Conservation (phyloP, 176 grass and related monocot species). For the Eleusine coracana region DNA sequence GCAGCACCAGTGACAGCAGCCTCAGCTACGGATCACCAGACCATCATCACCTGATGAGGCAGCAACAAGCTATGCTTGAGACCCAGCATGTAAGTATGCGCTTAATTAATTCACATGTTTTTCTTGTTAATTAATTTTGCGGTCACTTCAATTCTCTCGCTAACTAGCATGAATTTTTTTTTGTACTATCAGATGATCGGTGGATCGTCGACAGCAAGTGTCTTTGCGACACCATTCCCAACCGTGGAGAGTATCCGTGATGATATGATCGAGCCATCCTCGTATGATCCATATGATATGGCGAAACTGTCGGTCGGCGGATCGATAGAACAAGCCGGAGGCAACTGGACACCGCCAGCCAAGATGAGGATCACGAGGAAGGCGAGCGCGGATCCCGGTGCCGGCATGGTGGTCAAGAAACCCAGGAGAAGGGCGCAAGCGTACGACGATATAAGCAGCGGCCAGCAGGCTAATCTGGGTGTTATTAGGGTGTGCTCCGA, state of each 20-base stretch:
- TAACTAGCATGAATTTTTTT: constrained; percentile 25
- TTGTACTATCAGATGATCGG: constrained; percentile 49
- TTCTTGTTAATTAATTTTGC: constrained; percentile 1
- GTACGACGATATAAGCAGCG: constrained; percentile 39
- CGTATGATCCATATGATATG: constrained; percentile 50
- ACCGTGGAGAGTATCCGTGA: constrained; percentile 62
- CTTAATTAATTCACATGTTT: neutral
- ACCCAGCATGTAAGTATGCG: constrained; percentile 39
- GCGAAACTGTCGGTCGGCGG: constrained; percentile 33
- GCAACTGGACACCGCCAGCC: constrained; percentile 58
- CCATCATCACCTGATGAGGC: constrained; percentile 47
- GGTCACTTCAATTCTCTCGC: neutral
- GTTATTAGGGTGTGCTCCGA: constrained; percentile 93
- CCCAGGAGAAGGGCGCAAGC: constrained; percentile 48
- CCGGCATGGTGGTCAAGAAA: constrained; percentile 44
- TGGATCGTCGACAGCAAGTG: constrained; percentile 32
- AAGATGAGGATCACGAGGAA: constrained; percentile 92
- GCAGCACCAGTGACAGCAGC: constrained; percentile 36
- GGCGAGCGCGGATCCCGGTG: constrained; percentile 38
- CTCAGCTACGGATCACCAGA: constrained; percentile 48
- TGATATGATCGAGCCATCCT: constrained; percentile 60
- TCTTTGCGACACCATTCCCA: constrained; percentile 39
- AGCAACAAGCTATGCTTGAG: constrained; percentile 42
- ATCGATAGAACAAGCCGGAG: neutral
- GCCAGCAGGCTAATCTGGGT: constrained; percentile 44